Base-by-base conservation (phyloP, 179 eudicot species). In the Kewa caespitosa region DNA sequence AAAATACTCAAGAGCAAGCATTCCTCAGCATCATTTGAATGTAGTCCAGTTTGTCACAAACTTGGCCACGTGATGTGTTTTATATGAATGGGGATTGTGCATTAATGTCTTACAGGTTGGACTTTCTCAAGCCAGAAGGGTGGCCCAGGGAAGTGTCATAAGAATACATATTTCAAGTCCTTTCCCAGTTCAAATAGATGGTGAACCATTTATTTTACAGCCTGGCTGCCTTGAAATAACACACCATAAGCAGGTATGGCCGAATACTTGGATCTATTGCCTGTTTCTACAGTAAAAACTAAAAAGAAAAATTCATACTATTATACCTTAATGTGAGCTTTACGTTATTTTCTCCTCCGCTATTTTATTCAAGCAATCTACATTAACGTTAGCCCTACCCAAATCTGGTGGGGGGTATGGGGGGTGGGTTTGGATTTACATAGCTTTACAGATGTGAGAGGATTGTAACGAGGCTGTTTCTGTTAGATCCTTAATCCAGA, bases 101-200 rank as follows among this genome's bases (percentile, higher is more conserved):
- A 38, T 30, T 74, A 37, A 69, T 52, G 31, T 50, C 8, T 37
- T 69, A 39, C 87, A 92, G 98, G 91, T 91, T 77, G 98, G 98
- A 74, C 94, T 91, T 80, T 93, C 98, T 78, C 98, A 91, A 82
- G 98, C 98, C 52, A 84, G 89, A 79, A 90, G 98, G 85, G 73
- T 93, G 66, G 98, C 98, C 62, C 97, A 93, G 76, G 98, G 98
- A 66, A 85, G 76, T 33, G 50, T 70, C 57, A 85, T 91, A 74
- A 81, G 81, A 69, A 88, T 93, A 74, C 98, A 91, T 74, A 78
- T 85, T 72, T 89, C 92, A 18, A 87, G 89, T 74, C 82, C 94
- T 41, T 90, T 91, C 71, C 97, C 96, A 23, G 97, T 93, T 69
- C 97, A 93, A 83, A 90, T 93, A 73, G 98, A 93, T 37, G 98